A percentile compares a stretch with the other conserved stretches of the same genome.
Evolutionary conservation across 345 rosid species (phyloP).

Genomic region (Stellera chamaejasme): DNA sequence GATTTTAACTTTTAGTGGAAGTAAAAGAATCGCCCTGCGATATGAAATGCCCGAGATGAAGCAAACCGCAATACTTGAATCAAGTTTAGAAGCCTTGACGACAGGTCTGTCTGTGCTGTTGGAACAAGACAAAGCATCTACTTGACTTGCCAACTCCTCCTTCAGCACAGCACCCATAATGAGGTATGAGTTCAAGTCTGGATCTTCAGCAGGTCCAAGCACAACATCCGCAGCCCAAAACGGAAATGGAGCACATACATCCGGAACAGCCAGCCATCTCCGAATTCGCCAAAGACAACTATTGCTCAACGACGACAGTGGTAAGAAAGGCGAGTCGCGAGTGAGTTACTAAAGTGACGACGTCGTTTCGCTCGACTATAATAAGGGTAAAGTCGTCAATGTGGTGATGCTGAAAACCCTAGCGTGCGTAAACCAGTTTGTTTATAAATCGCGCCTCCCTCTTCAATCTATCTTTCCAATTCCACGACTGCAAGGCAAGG

Average conservation of each 20-base stretch:
- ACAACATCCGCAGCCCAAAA: conserved; percentile 68
- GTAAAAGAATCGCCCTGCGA: no score
- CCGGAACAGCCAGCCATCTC: no score
- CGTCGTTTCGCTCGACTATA: background rate
- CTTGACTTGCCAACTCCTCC: conserved; percentile 16
- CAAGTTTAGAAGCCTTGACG: conserved; percentile 46
- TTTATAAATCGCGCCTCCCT: no score
- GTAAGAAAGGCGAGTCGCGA: no score
- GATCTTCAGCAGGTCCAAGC: conserved; percentile 79
- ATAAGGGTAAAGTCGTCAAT: conserved; percentile 1
- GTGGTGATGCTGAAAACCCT: background rate
- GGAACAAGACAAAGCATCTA: conserved; percentile 51
- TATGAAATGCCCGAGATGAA: background rate
- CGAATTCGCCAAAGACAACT: no score
- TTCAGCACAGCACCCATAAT: conserved; percentile 18
- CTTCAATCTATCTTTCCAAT: no score
- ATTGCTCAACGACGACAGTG: no score
- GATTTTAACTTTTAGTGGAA: no score
- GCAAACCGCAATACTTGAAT: conserved; percentile 66
- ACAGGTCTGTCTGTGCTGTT: conserved; percentile 58
- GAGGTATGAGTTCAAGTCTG: conserved; percentile 52
- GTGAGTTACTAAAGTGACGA: no score
- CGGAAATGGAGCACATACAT: no score
- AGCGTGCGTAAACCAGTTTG: no score
- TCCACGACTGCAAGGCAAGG: no score